phyloP scores from a whole-genome alignment of 495 filamentous ascomycete genomes.

The Penicillium turbatum region DNA sequence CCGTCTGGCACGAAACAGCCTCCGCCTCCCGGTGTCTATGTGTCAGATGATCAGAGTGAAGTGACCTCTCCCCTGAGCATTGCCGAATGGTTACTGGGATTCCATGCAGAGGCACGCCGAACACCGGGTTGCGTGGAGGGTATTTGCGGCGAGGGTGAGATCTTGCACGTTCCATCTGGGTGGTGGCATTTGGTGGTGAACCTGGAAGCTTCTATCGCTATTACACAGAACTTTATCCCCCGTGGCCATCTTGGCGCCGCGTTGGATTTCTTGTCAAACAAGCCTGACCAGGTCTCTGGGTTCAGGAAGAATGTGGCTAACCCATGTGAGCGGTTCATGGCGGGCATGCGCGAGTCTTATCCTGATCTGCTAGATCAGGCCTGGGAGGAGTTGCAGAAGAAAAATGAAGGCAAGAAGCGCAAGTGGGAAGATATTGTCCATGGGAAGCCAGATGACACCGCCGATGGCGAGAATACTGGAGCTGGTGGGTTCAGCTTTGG shows the following conservation, averaged over 20 bases:
- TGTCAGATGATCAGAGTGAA: slow-evolving; percentile 88
- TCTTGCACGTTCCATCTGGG: slow-evolving; percentile 86
- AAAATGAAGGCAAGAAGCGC: slow-evolving; percentile 61
- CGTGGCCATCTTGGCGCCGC: slow-evolving; percentile 67
- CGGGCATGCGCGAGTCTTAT: slow-evolving; percentile 57
- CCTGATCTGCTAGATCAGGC: slow-evolving; percentile 64
- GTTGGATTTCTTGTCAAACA: slow-evolving; percentile 76
- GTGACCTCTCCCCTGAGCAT: slow-evolving; percentile 94
- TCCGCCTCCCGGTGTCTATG: slow-evolving; percentile 83
- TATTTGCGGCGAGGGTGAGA: slow-evolving; percentile 80
- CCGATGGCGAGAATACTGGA: slow-evolving; percentile 37
- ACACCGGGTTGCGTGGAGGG: slow-evolving; percentile 81
- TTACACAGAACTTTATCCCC: slow-evolving; percentile 96
- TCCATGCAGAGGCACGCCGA: slow-evolving; percentile 80
- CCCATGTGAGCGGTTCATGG: slow-evolving; percentile 72
- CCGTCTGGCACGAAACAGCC: slow-evolving; percentile 57
- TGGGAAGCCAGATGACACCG: slow-evolving; percentile 38
- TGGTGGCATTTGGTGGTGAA: slow-evolving; percentile 99
- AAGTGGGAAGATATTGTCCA: slow-evolving; percentile 79
- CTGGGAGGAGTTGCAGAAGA: slow-evolving; percentile 59
- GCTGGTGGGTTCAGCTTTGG: slow-evolving; percentile 78
- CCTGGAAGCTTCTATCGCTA: slow-evolving; percentile 72
- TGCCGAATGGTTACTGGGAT: slow-evolving; percentile 89
- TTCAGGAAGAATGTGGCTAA: slow-evolving; percentile 71
- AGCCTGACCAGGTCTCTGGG: slow-evolving; percentile 79